Base-by-base conservation (phyloP, 2,329 filamentous ascomycete genomes). In the Sphaerostilbella broomeana region DNA sequence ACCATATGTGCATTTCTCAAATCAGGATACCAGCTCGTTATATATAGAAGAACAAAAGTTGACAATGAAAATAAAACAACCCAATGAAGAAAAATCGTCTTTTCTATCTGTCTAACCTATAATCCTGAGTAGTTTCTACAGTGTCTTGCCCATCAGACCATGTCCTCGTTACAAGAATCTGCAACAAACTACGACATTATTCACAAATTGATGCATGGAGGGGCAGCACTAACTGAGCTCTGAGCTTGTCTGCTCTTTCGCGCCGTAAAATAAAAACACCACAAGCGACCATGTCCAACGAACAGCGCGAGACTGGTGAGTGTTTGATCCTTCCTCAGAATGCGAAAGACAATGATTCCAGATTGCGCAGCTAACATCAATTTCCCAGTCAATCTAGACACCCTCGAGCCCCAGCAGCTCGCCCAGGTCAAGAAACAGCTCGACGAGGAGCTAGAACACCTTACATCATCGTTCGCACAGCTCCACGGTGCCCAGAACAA, bases 351-450 rank as follows among this genome's bases (percentile, higher is more conserved):
- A n/a, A n/a, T n/a, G n/a, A n/a, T n/a, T n/a, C n/a, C n/a, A n/a
- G n/a, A n/a, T n/a, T n/a, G n/a, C n/a, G n/a, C n/a, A n/a, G n/a
- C n/a, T n/a, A n/a, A n/a, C n/a, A n/a, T n/a, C n/a, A n/a, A n/a
- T n/a, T n/a, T n/a, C n/a, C n/a, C n/a, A 77, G 75, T 79, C 50
- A 75, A 73, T 51, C 69, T 98, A 54, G 79, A 82, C 53, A 79
- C 76, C 45, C 82, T 98, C 55, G 84, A 83, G 53, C 73, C 82
- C 18, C 85, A 86, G 50, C 90, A 95, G 66, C 84, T 98, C 51
- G 82, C 79, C 51, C 80, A 87, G 53, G 82, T 98, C 51, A 95
- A 98, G 72, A 88, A 92, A 63, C 90, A 95, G 62, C 82, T 98
- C 50, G 90, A 95, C 62, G 83, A 92, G 56, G 92, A 98, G 66